A percentile compares a stretch with the other conserved stretches of the same genome.
phyloP scores from a whole-genome alignment of 345 rosid genomes.

The Dovyalis caffra region DNA sequence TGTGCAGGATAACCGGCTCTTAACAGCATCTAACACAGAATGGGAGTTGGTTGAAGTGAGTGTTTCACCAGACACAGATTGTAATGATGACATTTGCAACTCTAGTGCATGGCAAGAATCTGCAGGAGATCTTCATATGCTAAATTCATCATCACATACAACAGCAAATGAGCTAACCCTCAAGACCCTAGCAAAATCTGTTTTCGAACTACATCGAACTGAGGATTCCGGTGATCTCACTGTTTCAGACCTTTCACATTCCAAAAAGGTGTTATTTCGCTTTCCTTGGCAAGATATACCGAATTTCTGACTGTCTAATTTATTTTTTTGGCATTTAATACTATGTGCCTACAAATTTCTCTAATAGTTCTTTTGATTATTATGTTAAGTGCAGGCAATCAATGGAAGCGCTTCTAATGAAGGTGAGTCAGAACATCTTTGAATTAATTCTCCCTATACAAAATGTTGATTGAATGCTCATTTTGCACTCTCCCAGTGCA shows the following conservation, averaged over 20 bases:
- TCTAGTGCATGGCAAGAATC: conserved; percentile 15
- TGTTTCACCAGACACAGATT: conserved; percentile 21
- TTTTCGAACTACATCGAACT: conserved; percentile 27
- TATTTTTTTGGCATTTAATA: background rate
- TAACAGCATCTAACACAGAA: conserved; percentile 32
- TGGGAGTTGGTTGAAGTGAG: conserved; percentile 29
- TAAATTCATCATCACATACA: conserved; percentile 11
- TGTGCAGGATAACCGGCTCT: conserved; percentile 40
- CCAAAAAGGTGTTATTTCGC: conserved; percentile 10
- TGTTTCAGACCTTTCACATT: conserved; percentile 13
- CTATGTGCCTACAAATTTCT: background rate
- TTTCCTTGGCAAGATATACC: background rate
- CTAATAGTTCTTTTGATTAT: background rate
- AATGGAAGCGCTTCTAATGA: conserved; percentile 13
- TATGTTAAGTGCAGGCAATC: conserved; percentile 25
- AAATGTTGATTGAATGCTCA: conserved; percentile 15
- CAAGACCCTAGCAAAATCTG: conserved; percentile 39
- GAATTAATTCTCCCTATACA: background rate
- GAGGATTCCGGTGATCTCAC: conserved; percentile 16
- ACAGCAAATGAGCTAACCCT: conserved; percentile 34
- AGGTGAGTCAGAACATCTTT: conserved; percentile 33
- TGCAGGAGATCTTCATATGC: conserved; percentile 1
- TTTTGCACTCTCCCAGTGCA: conserved; percentile 24
- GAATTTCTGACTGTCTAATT: background rate
- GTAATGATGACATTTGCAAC: conserved; percentile 6